These are phyloP conservation scores for Endotrypanum monterogeii DNA, from an alignment of 208 protist genomes.

Conservation along the genomic window DNA sequence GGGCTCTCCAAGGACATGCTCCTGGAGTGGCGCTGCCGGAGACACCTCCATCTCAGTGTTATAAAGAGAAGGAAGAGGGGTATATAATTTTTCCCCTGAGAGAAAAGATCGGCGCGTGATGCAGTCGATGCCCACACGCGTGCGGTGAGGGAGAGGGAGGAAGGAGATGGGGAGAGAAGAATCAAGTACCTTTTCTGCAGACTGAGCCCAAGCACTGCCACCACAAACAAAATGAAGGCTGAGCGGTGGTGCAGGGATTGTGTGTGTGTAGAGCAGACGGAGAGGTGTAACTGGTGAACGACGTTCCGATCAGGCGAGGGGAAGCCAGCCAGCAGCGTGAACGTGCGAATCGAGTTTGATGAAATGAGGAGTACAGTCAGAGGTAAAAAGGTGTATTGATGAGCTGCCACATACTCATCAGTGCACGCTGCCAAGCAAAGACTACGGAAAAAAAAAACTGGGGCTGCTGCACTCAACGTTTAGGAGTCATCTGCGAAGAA, in stretches of 20 bases:
- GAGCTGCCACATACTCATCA: neutral
- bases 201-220: neutral
- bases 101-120: neutral
- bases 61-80: neutral
- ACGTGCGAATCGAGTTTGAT: neutral
- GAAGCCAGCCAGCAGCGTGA: neutral
- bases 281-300: neutral
- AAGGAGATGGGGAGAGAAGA: neutral
- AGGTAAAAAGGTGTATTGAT: neutral
- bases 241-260: neutral
- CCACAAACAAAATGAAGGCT: neutral
- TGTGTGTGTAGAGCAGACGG: neutral
- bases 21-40: neutral
- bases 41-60: neutral
- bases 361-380: neutral
- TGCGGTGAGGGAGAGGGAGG: neutral
- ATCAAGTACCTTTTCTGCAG: neutral
- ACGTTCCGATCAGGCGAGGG: neutral
- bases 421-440: neutral
- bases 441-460: neutral
- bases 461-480: neutral
- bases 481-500: neutral
- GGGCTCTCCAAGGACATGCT: conserved; percentile 58
- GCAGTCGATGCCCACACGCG: neutral
- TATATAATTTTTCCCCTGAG: neutral